phyloP scores from a whole-genome alignment of 78 protist species.

The Speleostelium caveatum region DNA sequence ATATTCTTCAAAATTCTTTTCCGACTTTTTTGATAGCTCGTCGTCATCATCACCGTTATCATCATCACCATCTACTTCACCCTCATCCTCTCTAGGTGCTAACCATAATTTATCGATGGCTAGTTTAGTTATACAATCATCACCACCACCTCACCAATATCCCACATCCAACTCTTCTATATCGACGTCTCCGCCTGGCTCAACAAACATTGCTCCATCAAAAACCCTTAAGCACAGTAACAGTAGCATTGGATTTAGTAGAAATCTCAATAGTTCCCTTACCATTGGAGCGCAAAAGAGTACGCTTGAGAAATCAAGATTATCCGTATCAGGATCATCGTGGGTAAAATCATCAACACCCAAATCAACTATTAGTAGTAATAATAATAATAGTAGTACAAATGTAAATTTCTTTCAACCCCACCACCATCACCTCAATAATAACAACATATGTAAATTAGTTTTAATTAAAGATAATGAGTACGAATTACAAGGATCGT shows the following conservation, averaged over 20 bases:
- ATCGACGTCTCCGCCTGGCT: no score
- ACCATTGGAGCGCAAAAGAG: background rate
- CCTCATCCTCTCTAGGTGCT: no score
- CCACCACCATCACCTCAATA: background rate
- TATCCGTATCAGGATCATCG: background rate
- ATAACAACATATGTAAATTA: slow-evolving; percentile 1
- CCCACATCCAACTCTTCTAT: no score
- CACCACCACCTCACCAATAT: no score
- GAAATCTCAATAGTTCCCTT: no score
- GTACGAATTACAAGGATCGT: slow-evolving; percentile 49
- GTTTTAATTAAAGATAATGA: slow-evolving; percentile 7
- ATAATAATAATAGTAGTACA: background rate
- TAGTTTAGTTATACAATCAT: no score
- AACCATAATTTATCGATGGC: no score
- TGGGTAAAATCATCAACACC: background rate
- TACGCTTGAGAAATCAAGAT: no score
- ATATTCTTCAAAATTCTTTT: slow-evolving; percentile 66
- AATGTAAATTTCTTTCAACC: background rate
- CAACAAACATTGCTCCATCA: no score
- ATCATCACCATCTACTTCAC: background rate
- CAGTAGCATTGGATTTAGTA: no score
- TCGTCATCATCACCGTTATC: background rate
- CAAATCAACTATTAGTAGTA: background rate
- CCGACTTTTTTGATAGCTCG: slow-evolving; percentile 46
- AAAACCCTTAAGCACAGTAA: background rate